Evolutionary conservation across 2,329 filamentous ascomycete genomes (phyloP).

Genomic region (Neoscytalidium dimidiatum): DNA sequence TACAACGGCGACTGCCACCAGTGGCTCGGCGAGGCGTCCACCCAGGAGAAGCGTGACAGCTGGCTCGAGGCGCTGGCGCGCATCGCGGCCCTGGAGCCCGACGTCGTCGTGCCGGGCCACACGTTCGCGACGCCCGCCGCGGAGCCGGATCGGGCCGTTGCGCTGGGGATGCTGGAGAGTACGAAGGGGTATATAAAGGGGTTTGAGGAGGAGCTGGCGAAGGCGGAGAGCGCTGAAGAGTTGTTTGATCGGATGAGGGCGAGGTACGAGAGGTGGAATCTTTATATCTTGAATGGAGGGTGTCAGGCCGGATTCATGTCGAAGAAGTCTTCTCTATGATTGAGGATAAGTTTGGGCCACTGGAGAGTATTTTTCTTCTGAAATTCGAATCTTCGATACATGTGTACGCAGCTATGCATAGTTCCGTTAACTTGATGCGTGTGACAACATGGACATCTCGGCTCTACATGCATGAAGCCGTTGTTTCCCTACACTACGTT

Average conservation of each 20-base stretch:
- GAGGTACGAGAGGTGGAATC: not conserved
- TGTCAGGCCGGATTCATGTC: not conserved
- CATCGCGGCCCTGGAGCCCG: conserved; percentile 33
- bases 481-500: too few species aligned
- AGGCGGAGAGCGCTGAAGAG: not conserved
- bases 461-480: too few species aligned
- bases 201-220: not conserved
- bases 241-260: not conserved
- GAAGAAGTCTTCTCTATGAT: not conserved
- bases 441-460: too few species aligned
- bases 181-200: not conserved
- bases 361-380: too few species aligned
- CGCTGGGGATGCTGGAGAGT: not conserved
- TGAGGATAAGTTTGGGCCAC: too few species aligned
- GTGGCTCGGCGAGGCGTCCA: conserved; percentile 38
- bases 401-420: too few species aligned
- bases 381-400: too few species aligned
- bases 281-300: not conserved
- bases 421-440: too few species aligned
- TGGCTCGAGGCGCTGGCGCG: conserved; percentile 38
- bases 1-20: conserved; percentile 39
- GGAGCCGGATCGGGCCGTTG: not conserved
- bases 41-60: conserved; percentile 29
- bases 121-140: conserved; percentile 12
- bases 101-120: conserved; percentile 36